Evolutionary conservation across 2,329 filamentous ascomycete genomes (phyloP), one percentile per base, ranked within the genome.

Genomic region (Penicillium sclerotigenum): DNA sequence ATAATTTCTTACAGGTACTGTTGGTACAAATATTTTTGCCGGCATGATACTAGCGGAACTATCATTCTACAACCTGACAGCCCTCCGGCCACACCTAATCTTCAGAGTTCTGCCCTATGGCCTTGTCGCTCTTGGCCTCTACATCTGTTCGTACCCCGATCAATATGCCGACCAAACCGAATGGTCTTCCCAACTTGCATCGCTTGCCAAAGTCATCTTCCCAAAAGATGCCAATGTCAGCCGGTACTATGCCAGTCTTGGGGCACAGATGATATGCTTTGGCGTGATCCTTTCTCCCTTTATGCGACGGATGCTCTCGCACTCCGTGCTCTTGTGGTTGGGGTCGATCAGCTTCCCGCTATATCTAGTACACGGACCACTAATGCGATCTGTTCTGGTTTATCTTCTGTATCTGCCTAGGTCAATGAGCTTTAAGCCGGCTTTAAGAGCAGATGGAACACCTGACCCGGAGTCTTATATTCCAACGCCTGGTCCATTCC

Each of bases 291-390:
- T 83, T 62, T 83, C 80, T 0, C 76, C 77, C 1, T 68, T 71
- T 28, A 71, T 81, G 29, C 83, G 84, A 58, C 77, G 77, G 48
- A 61, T 81, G 0, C 77, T 87, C 3, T 82, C 81, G 4, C 80
- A 79, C 56, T 79, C 78, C 31, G 77, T 79, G 52, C 79, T 87
- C 41, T 77, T 84, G 42, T 87, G 83, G 79, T 79, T 87, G 13
- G 85, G 85, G 42, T 82, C 82, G 64, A 81, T 86, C 71, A 84
- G 81, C 42, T 87, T 87, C 64, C 83, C 84, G 1, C 81, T 87
- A 14, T 87, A 87, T 64, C 77, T 87, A 7, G 72, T 87, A 20
- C 85, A 87, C 69, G 85, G 84, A 40, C 80, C 81, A 0, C 75
- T 87, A 29, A 79, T 87, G 62, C 81, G 84, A 54, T 81, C 80